phyloP scores from a whole-genome alignment of 345 rosid species.

The Limnanthes douglasii region DNA sequence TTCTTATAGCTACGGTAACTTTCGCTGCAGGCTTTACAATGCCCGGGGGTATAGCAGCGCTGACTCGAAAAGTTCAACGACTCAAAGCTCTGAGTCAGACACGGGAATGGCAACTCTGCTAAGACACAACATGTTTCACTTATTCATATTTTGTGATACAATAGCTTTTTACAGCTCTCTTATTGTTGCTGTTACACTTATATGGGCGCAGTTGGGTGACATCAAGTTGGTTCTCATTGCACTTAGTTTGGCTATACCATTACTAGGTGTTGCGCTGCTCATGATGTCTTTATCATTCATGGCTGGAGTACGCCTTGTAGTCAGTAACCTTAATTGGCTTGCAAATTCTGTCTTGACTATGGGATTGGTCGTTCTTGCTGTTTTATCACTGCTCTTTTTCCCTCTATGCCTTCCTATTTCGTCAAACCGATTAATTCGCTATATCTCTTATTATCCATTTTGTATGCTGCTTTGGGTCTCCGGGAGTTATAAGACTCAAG shows the following conservation, averaged over 20 bases:
- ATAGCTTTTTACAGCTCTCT: slow-evolving; percentile 3
- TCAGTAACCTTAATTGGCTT: slow-evolving; percentile 4
- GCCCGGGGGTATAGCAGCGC: slow-evolving; percentile 5
- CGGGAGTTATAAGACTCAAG: too few species aligned
- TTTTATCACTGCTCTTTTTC: too few species aligned
- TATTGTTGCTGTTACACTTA: slow-evolving; percentile 4
- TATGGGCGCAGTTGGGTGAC: slow-evolving; percentile 10
- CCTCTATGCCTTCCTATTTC: too few species aligned
- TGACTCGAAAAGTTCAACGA: slow-evolving; percentile 5
- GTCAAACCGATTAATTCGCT: too few species aligned
- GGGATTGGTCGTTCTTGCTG: too few species aligned
- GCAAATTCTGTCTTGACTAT: neutral
- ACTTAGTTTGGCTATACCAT: neutral
- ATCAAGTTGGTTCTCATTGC: neutral
- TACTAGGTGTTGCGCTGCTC: neutral
- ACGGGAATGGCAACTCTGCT: neutral
- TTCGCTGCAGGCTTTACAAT: slow-evolving; percentile 7
- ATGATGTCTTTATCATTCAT: neutral
- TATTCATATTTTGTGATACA: slow-evolving; percentile 3
- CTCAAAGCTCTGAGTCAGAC: neutral
- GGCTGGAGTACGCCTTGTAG: neutral
- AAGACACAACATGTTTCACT: neutral
- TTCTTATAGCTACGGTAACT: slow-evolving; percentile 4
- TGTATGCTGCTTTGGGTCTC: too few species aligned
- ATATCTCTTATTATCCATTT: too few species aligned